These are phyloP conservation scores for Gossypium herbaceum DNA, from an alignment of 345 rosid species.

Conservation along the genomic window DNA sequence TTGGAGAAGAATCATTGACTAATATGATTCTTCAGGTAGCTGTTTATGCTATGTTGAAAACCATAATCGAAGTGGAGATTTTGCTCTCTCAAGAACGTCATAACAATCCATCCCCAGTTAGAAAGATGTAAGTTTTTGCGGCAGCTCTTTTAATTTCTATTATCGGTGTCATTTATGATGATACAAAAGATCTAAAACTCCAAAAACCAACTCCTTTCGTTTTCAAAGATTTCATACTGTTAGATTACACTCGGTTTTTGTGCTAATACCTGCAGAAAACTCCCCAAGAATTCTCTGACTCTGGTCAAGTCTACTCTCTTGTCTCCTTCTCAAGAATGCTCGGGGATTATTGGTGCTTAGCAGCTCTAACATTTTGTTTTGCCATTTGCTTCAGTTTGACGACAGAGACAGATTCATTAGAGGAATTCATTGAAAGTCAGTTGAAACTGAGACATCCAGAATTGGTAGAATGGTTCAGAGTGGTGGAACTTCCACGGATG, in stretches of 20 bases:
- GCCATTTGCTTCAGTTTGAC: constrained; percentile 40
- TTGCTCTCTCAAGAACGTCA: constrained; percentile 60
- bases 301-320: not conserved
- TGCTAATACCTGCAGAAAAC: not conserved
- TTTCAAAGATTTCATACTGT: not conserved
- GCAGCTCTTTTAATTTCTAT: not conserved
- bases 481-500: constrained; percentile 52
- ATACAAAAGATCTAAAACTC: not conserved
- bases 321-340: not conserved
- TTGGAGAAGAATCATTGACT: constrained; percentile 27
- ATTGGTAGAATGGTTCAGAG: constrained; percentile 56
- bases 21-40: constrained; percentile 52
- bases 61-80: constrained; percentile 55
- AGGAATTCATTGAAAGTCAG: constrained; percentile 43
- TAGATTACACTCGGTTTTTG: not conserved
- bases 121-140: constrained; percentile 40
- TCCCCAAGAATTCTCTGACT: not conserved
- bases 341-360: not conserved
- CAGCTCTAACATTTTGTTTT: constrained; percentile 13
- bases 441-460: constrained; percentile 38
- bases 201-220: not conserved
- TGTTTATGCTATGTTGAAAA: constrained; percentile 49
- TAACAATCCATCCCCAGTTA: constrained; percentile 42
- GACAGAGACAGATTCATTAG: constrained; percentile 34
- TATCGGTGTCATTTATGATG: not conserved